Base-by-base conservation (phyloP, 805 yeast species). In the Kuraishia piskuri region DNA sequence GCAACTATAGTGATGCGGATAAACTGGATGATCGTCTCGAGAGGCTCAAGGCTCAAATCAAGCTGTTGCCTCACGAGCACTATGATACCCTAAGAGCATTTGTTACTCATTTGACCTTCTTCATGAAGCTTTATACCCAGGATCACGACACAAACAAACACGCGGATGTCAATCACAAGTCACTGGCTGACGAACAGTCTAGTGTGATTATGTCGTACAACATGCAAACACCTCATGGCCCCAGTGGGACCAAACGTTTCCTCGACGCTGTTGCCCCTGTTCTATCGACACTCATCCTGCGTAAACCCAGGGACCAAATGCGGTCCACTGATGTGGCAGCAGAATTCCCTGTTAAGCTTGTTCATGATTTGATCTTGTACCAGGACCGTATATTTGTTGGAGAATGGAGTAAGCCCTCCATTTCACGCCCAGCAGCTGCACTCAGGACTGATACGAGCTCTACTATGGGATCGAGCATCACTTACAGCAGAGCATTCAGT, bases 61-160 rank as follows among this genome's bases (percentile, higher is more conserved):
- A 31, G 40, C 40, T 31, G n/a, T n/a, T 31, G 3, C 40, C 40
- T 12, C 40, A 31, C 17, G 79, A 78, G 49, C 71, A 79, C 55
- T 86, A 83, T 63, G 94, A 87, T 58, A 70, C 85, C 45, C 73
- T 89, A 59, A 83, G 81, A 64, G 78, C 87, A 1, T 73, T 90
- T 31, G 40, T 31, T 3, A 31, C 40, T 4, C 40, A 31, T 31
- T 31, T 31, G 17, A n/a, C 14, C 9, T 31, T 31, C 17, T 31
- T 31, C 14, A 12, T 31, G n/a, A 31, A 31, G 14, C 14, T n/a
- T 3, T 31, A 31, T 12, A 31, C 40, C 40, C 8, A 12, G 17
- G 40, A 3, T 5, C 17, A 31, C 40, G 14, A 31, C n/a, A n/a
- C n/a, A n/a, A n/a, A n/a, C n/a, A n/a, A n/a, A n/a, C n/a, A n/a